Conservation (phyloP, 2,329 filamentous ascomycete genomes). For the Aspergillus intermedius region DNA sequence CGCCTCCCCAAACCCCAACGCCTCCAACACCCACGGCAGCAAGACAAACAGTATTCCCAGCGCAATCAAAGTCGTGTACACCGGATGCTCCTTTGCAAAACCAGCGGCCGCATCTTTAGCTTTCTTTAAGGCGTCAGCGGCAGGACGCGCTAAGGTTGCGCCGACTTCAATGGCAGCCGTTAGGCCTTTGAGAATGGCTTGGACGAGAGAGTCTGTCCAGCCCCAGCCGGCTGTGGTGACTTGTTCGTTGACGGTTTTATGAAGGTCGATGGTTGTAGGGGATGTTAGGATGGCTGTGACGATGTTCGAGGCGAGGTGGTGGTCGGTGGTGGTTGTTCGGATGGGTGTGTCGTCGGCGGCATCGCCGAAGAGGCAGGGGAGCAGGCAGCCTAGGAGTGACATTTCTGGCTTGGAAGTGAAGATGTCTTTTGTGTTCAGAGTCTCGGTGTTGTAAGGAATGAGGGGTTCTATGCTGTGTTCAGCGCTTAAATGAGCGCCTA, state of each 20-base stretch:
- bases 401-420: neutral
- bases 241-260: slow-evolving; percentile 7
- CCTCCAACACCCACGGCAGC: slow-evolving; percentile 20
- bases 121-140: slow-evolving; percentile 9
- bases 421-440: neutral
- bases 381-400: neutral
- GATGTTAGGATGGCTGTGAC: slow-evolving; percentile 6
- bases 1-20: slow-evolving; percentile 20
- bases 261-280: neutral
- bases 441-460: too few relatives aligned
- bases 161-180: slow-evolving; percentile 9
- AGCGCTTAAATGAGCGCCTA: too few relatives aligned
- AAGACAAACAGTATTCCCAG: slow-evolving; percentile 19
- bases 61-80: slow-evolving; percentile 18
- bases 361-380: slow-evolving; percentile 1
- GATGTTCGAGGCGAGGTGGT: slow-evolving; percentile 4
- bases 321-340: neutral
- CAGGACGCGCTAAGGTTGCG: slow-evolving; percentile 8
- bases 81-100: slow-evolving; percentile 18
- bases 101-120: slow-evolving; percentile 10
- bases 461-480: too few relatives aligned
- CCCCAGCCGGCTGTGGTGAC: slow-evolving; percentile 10
- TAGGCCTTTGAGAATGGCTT: slow-evolving; percentile 10
- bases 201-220: slow-evolving; percentile 11
- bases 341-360: neutral